Evolutionary conservation across 371 early-diverging fungal genomes (phyloP).

Genomic region (Lichtheimia corymbifera): DNA sequence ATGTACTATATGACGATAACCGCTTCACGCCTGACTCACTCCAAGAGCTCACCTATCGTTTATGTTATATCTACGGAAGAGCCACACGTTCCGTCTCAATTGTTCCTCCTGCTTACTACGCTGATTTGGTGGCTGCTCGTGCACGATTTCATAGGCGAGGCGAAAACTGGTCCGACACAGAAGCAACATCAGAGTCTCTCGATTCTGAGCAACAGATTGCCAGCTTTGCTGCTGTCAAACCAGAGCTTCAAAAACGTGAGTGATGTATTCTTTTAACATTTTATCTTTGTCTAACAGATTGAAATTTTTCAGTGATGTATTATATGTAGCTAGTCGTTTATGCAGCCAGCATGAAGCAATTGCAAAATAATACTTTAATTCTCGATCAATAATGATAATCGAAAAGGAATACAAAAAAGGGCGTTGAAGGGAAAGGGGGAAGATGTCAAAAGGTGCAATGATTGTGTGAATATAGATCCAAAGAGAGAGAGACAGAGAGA

Average conservation of each 20-base stretch:
- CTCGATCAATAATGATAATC: too few species aligned
- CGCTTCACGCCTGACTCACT: conserved; percentile 74
- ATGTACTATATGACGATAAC: conserved; percentile 86
- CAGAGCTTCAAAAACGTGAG: conserved; percentile 31
- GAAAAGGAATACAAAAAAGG: too few species aligned
- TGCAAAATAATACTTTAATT: too few species aligned
- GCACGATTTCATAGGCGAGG: conserved; percentile 78
- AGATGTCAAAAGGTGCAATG: too few species aligned
- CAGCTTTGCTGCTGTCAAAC: conserved; percentile 43
- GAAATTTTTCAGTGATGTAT: conserved; percentile 24
- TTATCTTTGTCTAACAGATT: not conserved
- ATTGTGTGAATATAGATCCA: too few species aligned
- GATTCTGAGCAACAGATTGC: conserved; percentile 46
- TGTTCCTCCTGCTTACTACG: conserved; percentile 89
- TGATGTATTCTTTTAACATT: not conserved
- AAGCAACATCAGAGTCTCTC: conserved; percentile 42
- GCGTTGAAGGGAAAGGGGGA: too few species aligned
- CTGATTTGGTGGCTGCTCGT: conserved; percentile 83
- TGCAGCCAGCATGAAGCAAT: too few species aligned
- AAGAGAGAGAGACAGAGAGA: too few species aligned
- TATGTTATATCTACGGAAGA: conserved; percentile 90
- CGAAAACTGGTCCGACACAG: conserved; percentile 53
- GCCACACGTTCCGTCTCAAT: conserved; percentile 83
- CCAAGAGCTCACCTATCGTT: conserved; percentile 81
- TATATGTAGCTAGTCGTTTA: conserved; percentile 19